phyloP scores from a whole-genome alignment of 2,329 filamentous ascomycete genomes.

The Canariomyces notabilis region DNA sequence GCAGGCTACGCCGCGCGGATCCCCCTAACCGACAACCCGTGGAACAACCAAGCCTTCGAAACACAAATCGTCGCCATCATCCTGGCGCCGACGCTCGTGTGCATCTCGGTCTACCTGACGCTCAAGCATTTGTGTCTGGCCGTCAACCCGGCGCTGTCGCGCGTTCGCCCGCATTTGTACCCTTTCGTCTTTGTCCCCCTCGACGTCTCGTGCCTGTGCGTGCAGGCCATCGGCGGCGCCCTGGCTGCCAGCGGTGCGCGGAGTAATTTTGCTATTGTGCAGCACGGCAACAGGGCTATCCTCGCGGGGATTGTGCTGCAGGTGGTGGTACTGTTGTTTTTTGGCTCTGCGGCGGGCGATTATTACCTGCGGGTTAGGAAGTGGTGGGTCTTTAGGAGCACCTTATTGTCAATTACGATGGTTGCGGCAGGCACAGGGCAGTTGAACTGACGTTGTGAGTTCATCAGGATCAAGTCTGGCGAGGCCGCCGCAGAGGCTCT shows the following conservation, averaged over 20 bases:
- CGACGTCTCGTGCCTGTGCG: conserved; percentile 53
- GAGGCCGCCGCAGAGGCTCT: conserved; percentile 30
- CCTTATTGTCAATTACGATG: too few relatives aligned
- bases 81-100: conserved; percentile 55
- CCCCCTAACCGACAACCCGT: conserved; percentile 49
- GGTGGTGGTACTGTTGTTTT: conserved; percentile 44
- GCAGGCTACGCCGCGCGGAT: conserved; percentile 51
- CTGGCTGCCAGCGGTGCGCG: conserved; percentile 45
- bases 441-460: not conserved
- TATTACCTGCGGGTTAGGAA: conserved; percentile 40
- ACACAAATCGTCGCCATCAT: conserved; percentile 57
- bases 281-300: conserved; percentile 46
- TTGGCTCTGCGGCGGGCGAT: conserved; percentile 41
- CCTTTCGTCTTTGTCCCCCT: conserved; percentile 55
- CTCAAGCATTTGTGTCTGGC: conserved; percentile 54
- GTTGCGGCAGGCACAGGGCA: not conserved
- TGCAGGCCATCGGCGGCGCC: conserved; percentile 55
- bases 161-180: conserved; percentile 47
- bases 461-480: conserved; percentile 29
- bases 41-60: conserved; percentile 49
- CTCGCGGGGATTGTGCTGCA: conserved; percentile 51
- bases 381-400: too few relatives aligned
- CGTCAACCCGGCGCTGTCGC: conserved; percentile 46
- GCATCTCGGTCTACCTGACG: conserved; percentile 59
- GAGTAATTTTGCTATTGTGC: conserved; percentile 36